Evolutionary conservation across 2,329 filamentous ascomycete genomes (phyloP).

Genomic region (Zasmidium citrigriseum): DNA sequence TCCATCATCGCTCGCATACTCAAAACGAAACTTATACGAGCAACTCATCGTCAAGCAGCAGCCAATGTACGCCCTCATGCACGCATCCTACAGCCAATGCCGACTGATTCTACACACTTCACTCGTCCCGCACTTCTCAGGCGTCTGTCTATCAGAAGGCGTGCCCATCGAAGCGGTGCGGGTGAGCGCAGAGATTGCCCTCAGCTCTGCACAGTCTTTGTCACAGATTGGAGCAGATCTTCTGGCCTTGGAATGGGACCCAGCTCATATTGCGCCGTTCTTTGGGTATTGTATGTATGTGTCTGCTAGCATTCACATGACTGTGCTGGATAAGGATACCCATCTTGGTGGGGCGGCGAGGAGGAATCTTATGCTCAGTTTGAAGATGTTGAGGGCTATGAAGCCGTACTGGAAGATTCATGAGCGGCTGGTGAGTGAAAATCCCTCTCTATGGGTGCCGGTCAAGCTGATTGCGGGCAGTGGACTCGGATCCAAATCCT

Average conservation of each 20-base stretch:
- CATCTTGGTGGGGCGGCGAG: neutral
- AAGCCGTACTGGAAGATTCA: slow-evolving; percentile 3
- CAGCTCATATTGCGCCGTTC: neutral
- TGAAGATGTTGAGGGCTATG: slow-evolving; percentile 5
- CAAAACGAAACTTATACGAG: slow-evolving; percentile 3
- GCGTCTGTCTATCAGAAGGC: neutral
- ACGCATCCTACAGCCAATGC: slow-evolving; percentile 1
- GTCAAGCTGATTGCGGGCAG: neutral
- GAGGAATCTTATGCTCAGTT: neutral
- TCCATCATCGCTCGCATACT: neutral
- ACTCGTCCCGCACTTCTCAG: slow-evolving; percentile 5
- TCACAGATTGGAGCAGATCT: slow-evolving; percentile 1
- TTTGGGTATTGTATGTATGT: slow-evolving; percentile 8
- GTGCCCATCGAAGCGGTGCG: neutral
- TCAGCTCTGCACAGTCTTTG: neutral
- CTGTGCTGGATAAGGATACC: neutral
- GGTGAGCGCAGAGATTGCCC: neutral
- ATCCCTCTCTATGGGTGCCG: neutral
- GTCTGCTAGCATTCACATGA: slow-evolving; percentile 1
- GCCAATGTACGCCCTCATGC: neutral
- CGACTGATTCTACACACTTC: slow-evolving; percentile 2
- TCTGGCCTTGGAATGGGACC: slow-evolving; percentile 6
- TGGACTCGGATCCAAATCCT: neutral
- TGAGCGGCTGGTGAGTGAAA: slow-evolving; percentile 1
- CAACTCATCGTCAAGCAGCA: slow-evolving; percentile 3